Evolutionary conservation across 2,329 filamentous ascomycete genomes (phyloP), one percentile per base, ranked within the genome.

Genomic region (Chaetomium olivaceum): DNA sequence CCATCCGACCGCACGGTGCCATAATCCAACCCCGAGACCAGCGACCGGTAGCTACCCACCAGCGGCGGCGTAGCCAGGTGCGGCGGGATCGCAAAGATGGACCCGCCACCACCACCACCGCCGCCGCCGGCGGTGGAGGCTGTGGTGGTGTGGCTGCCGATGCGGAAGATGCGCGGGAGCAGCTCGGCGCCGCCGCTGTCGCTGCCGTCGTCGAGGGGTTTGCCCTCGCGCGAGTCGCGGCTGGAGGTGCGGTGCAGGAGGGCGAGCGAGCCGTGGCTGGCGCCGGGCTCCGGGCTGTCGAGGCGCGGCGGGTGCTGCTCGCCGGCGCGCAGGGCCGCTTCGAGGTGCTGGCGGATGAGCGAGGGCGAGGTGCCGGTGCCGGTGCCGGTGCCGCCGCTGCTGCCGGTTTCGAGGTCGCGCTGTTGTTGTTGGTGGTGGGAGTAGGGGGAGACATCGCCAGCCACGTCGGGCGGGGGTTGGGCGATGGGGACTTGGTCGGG

Each of bases 11-110:
- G 77, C 23, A 87, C 73, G 0, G 86, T 86, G 27, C 85, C 85
- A 71, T 89, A 88, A 60, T 82, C 80, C 29, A 77, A 76, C 8
- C 16, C 31, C 9, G 33, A 31, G n/a, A 68, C 79, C 81, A 48
- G 9, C 1, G 85, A 86, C 23, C 83, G 82, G 78, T 92, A 92
- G 74, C 89, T 93, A 21, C 89, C 90, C 52, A 90, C 84, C 62
- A 92, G 84, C 0, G 90, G 86, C 25, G 89, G 86, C 12, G 89
- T 88, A 0, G 87, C 85, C 60, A 93, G 81, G 66, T 86, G 84
- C 48, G 86, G 85, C 6, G 85, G 83, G 14, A 82, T 78, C 3
- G 82, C 83, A 72, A 89, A 89, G 65, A 89, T 84, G 62, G 83
- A 84, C 27, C 27, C 27, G 6, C 27, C 27, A 29, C 27, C 27